These are phyloP conservation scores for Huntiella abstrusa DNA, from an alignment of 2,329 filamentous ascomycete genomes.

Conservation along the genomic window DNA sequence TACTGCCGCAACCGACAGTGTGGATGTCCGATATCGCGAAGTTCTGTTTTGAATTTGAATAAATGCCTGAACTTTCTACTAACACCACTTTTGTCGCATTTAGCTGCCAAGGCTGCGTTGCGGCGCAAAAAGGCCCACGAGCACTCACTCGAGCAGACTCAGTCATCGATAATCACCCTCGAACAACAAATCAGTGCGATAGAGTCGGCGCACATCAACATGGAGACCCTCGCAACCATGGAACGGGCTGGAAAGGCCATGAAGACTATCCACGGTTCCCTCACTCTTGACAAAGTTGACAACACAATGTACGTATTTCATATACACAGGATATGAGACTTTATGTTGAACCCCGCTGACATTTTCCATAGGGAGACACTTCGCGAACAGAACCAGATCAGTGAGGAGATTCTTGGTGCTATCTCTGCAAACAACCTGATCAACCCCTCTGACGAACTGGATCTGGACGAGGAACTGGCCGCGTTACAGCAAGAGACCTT, in stretches of 20 bases:
- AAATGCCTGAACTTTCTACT: neutral
- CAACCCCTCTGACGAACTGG: conserved; percentile 63
- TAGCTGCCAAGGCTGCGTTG: conserved; percentile 78
- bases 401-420: conserved; percentile 76
- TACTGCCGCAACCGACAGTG: no score
- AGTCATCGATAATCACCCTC: conserved; percentile 72
- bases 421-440: conserved; percentile 54
- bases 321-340: neutral
- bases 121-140: conserved; percentile 90
- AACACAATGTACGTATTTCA: conserved; percentile 59
- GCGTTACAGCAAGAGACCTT: conserved; percentile 78
- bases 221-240: conserved; percentile 89
- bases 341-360: neutral
- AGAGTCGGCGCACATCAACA: conserved; percentile 96
- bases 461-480: conserved; percentile 72
- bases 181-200: conserved; percentile 94
- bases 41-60: neutral
- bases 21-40: no score
- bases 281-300: conserved; percentile 90
- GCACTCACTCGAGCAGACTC: conserved; percentile 77
- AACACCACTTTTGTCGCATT: conserved; percentile 12
- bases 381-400: conserved; percentile 79
- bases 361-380: conserved; percentile 53
- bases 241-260: conserved; percentile 78
- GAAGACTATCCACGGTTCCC: conserved; percentile 76